Base-by-base conservation (phyloP, 345 rosid genomes). In the Zanthoxylum bungeanum region DNA sequence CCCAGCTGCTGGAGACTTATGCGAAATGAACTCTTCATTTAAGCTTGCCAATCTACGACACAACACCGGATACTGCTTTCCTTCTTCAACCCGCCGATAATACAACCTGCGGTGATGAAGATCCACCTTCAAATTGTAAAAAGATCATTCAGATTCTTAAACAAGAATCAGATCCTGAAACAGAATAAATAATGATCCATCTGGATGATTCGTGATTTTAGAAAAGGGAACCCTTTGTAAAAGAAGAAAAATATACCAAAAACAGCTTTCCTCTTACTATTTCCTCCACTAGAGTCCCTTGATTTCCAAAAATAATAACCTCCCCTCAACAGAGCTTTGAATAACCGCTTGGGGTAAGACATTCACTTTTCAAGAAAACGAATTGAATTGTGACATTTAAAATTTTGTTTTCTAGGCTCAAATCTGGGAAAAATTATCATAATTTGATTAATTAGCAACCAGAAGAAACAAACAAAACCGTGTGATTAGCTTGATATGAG, bases 41-140 rank as follows among this genome's bases (percentile, higher is more conserved):
- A 92, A 87, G 80, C 88, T 91, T 19, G 81, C 83, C 69, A 88
- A 66, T 73, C 96, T 87, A 76, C 96, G 78, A 80, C 98, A 92
- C 12, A 95, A 84, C 31, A 91, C 87, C 1, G 89, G 89, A 75
- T 91, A 91, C 76, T 88, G 97, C 87, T 91, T 92, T 71, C 97
- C 97, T 75, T 92, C 99, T 75, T 92, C 99, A 72, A 89, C 89
- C 12, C 98, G 80, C 74, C 93, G 82, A 83, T 92, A 92, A 64
- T 95, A 95, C 77, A 95, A 81, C 97, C 98, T 93, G 77, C 65
- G 21, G 61, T 39, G 47, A 59, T 3, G 53, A 77, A 47, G 58
- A 50, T 68, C 34, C 34, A 75, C 70, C 75, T 60, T 50, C 46
- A 52, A 68, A 55, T 55, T 37, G 25, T 68, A 39, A 68, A 55